These are phyloP conservation scores for Globisporangium alternatum DNA, from an alignment of 352 stramenopile species.

Conservation along the genomic window DNA sequence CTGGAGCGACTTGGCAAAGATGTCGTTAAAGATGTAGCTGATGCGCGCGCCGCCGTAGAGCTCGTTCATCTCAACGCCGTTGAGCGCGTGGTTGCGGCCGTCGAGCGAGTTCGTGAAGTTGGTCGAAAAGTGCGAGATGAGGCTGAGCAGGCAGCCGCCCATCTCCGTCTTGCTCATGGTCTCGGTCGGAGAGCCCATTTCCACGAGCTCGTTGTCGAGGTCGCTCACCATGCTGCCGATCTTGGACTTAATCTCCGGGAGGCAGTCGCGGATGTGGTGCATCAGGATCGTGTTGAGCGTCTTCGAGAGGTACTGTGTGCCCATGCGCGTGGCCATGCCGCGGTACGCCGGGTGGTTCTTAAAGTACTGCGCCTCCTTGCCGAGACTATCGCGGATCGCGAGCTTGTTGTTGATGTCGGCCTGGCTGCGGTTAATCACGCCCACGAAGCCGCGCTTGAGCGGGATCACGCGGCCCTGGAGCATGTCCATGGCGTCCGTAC, in stretches of 20 bases:
- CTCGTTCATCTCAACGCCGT: slow-evolving; percentile 85
- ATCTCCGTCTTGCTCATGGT: slow-evolving; percentile 88
- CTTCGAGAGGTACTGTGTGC: slow-evolving; percentile 95
- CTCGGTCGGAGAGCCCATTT: slow-evolving; percentile 91
- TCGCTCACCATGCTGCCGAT: slow-evolving; percentile 95
- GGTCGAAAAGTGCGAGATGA: slow-evolving; percentile 92
- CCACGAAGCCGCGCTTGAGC: slow-evolving; percentile 97
- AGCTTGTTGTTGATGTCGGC: slow-evolving; percentile 97
- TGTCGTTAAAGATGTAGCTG: slow-evolving; percentile 98
- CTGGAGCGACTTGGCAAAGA: slow-evolving; percentile 89
- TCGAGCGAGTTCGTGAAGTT: slow-evolving; percentile 91
- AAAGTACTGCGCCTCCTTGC: slow-evolving; percentile 98
- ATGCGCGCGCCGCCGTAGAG: slow-evolving; percentile 97
- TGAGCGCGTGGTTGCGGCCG: slow-evolving; percentile 77
- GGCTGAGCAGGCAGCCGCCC: slow-evolving; percentile 91
- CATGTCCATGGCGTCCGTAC: slow-evolving; percentile 97
- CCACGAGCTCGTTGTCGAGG: slow-evolving; percentile 94
- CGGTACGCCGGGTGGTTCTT: slow-evolving; percentile 96
- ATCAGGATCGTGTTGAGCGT: slow-evolving; percentile 99
- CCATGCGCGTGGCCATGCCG: slow-evolving; percentile 91
- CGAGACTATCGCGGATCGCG: slow-evolving; percentile 92
- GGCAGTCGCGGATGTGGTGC: slow-evolving; percentile 98
- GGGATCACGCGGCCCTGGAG: slow-evolving; percentile 96
- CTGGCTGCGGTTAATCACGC: slow-evolving; percentile 98
- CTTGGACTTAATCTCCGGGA: slow-evolving; percentile 98